phyloP scores from a whole-genome alignment of 139 green algal species.

The Chlorella sp. region DNA sequence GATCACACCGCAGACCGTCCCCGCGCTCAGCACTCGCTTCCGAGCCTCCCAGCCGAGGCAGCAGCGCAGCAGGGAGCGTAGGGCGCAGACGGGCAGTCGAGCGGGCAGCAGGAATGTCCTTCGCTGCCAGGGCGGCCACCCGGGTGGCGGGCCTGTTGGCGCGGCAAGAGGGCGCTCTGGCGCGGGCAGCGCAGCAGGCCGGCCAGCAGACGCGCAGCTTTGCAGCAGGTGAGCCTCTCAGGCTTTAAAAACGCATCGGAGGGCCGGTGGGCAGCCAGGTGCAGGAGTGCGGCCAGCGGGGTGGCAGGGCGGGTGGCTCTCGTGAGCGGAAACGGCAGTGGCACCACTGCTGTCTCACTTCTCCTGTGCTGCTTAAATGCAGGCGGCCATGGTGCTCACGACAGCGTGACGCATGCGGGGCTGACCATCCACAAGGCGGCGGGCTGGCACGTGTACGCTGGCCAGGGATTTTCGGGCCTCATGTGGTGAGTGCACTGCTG shows the following conservation, averaged over 20 bases:
- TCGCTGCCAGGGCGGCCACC: neutral
- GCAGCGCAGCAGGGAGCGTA: neutral
- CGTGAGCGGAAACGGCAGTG: neutral
- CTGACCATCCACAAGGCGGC: constrained; percentile 70
- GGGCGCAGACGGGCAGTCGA: neutral
- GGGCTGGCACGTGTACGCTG: constrained; percentile 59
- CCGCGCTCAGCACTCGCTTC: neutral
- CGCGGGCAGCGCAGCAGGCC: constrained; percentile 24
- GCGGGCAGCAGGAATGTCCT: constrained; percentile 7
- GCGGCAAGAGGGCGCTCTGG: constrained; percentile 1
- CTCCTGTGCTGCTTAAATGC: neutral
- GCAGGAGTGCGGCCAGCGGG: too few species aligned
- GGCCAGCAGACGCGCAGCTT: constrained; percentile 38
- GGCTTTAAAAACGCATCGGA: neutral
- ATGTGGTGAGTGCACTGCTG: constrained; percentile 67
- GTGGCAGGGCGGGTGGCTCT: too few species aligned
- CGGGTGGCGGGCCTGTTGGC: neutral
- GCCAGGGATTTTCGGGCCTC: constrained; percentile 63
- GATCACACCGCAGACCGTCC: too few species aligned
- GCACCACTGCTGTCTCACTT: neutral
- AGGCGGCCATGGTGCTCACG: constrained; percentile 35
- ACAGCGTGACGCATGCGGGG: constrained; percentile 67
- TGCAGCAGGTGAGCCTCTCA: constrained; percentile 18
- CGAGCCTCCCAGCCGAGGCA: neutral
- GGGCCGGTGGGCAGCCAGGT: neutral